Conservation (phyloP, 495 filamentous ascomycete genomes). For the Aspergillus nanangensis region DNA sequence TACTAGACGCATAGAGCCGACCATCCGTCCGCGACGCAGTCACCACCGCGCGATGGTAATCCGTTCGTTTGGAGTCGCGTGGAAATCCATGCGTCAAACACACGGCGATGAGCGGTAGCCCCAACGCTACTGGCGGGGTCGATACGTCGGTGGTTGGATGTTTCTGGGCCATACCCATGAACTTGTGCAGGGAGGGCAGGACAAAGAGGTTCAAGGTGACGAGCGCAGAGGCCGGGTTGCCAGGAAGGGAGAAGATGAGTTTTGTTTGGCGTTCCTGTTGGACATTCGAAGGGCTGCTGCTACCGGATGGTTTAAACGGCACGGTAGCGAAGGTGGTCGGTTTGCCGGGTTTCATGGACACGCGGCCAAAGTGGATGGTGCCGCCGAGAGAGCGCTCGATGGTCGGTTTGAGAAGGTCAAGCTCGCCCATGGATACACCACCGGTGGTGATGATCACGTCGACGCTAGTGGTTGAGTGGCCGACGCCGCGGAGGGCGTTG, state of each 20-base stretch:
- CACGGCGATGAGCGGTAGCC: conserved; percentile 68
- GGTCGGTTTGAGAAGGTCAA: conserved; percentile 94
- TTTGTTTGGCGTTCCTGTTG: conserved; percentile 57
- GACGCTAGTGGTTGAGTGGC: conserved; percentile 33
- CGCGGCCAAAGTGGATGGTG: conserved; percentile 94
- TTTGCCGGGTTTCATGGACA: conserved; percentile 97
- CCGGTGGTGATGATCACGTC: conserved; percentile 91
- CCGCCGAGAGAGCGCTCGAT: conserved; percentile 88
- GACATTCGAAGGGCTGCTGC: background rate
- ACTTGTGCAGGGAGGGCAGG: conserved; percentile 75
- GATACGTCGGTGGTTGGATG: conserved; percentile 34
- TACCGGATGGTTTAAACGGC: conserved; percentile 45
- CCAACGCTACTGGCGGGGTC: conserved; percentile 44
- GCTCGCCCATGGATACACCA: conserved; percentile 96
- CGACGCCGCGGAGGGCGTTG: conserved; percentile 57
- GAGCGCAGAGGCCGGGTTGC: conserved; percentile 89
- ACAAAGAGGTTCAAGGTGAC: conserved; percentile 95
- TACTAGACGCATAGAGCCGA: conserved; percentile 69
- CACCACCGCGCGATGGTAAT: conserved; percentile 81
- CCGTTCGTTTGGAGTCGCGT: conserved; percentile 68
- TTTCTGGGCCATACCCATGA: conserved; percentile 40
- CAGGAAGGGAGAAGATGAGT: conserved; percentile 86
- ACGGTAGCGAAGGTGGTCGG: conserved; percentile 95
- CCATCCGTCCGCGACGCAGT: conserved; percentile 59
- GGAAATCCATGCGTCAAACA: conserved; percentile 65